A percentile compares a stretch with the other conserved stretches of the same genome.
Evolutionary conservation across 805 yeast species (phyloP).

Genomic region (Wickerhamiella qilinensis): DNA sequence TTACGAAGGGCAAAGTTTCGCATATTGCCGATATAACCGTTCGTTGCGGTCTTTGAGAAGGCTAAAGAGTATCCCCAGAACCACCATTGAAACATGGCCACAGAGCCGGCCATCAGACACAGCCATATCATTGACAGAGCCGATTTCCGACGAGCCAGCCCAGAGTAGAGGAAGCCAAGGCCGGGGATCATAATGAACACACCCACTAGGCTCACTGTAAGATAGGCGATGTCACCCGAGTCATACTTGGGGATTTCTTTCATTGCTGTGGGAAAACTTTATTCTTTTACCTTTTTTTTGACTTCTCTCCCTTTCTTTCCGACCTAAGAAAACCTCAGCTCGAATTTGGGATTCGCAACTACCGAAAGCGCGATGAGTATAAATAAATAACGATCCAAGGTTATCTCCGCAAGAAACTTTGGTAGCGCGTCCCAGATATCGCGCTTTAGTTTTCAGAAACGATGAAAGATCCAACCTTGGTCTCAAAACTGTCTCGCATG

Average conservation of each 20-base stretch:
- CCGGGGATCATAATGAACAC: constrained; percentile 93
- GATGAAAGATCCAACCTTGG: too few relatives aligned
- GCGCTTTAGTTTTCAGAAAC: too few relatives aligned
- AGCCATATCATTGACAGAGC: constrained; percentile 78
- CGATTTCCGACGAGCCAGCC: constrained; percentile 78
- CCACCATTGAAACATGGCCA: constrained; percentile 82
- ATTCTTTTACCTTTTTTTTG: background rate
- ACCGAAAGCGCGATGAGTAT: too few relatives aligned
- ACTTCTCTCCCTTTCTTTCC: background rate
- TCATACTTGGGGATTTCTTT: constrained; percentile 16
- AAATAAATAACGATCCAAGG: background rate
- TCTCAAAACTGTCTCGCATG: too few relatives aligned
- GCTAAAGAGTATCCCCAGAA: constrained; percentile 97
- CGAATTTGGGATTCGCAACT: too few relatives aligned
- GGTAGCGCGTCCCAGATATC: too few relatives aligned
- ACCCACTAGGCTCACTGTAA: constrained; percentile 26
- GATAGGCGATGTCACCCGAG: constrained; percentile 25
- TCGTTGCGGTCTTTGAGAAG: constrained; percentile 61
- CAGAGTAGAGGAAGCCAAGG: constrained; percentile 80
- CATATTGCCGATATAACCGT: constrained; percentile 77
- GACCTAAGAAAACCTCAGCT: background rate
- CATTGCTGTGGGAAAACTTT: background rate
- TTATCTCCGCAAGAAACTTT: too few relatives aligned
- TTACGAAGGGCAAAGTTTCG: constrained; percentile 68
- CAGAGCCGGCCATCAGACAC: constrained; percentile 52